phyloP scores from a whole-genome alignment of 1,139 yeast genomes.

The Taphrina confusa region DNA sequence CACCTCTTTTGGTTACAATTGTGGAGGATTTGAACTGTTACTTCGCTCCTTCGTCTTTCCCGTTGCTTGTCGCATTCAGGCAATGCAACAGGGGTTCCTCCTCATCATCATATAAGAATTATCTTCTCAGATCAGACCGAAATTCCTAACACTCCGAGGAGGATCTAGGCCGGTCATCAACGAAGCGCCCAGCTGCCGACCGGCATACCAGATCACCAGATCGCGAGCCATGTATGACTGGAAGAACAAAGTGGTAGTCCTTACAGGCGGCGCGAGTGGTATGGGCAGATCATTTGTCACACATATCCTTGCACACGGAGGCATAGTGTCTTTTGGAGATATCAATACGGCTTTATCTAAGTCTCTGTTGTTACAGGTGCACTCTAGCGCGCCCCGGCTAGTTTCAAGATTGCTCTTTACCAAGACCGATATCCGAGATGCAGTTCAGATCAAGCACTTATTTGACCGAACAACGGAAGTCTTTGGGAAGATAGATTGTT shows the following conservation, averaged over 20 bases:
- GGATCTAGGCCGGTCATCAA: too few species aligned
- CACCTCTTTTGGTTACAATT: too few species aligned
- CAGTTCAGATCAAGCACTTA: background rate
- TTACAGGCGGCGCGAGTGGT: slow-evolving; percentile 32
- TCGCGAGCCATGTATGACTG: slow-evolving; percentile 16
- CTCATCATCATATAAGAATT: too few species aligned
- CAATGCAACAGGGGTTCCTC: too few species aligned
- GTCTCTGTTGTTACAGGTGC: slow-evolving; percentile 26
- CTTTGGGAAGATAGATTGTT: slow-evolving; percentile 16
- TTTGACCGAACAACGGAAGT: slow-evolving; percentile 23
- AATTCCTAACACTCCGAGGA: too few species aligned
- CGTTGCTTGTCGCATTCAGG: too few species aligned
- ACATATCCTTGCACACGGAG: slow-evolving; percentile 21
- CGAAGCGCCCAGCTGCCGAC: too few species aligned
- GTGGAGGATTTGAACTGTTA: too few species aligned
- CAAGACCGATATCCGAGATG: slow-evolving; percentile 27
- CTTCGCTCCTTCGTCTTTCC: too few species aligned
- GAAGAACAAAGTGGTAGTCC: slow-evolving; percentile 27
- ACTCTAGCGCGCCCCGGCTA: slow-evolving; percentile 24
- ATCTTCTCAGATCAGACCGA: too few species aligned
- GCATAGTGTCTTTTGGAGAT: slow-evolving; percentile 30
- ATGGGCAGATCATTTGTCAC: slow-evolving; percentile 31
- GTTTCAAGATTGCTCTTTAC: slow-evolving; percentile 31
- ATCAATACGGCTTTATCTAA: slow-evolving; percentile 27
- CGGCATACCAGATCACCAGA: too few species aligned